phyloP scores from a whole-genome alignment of 176 grass and related monocot species.

The Zoysia japonica region DNA sequence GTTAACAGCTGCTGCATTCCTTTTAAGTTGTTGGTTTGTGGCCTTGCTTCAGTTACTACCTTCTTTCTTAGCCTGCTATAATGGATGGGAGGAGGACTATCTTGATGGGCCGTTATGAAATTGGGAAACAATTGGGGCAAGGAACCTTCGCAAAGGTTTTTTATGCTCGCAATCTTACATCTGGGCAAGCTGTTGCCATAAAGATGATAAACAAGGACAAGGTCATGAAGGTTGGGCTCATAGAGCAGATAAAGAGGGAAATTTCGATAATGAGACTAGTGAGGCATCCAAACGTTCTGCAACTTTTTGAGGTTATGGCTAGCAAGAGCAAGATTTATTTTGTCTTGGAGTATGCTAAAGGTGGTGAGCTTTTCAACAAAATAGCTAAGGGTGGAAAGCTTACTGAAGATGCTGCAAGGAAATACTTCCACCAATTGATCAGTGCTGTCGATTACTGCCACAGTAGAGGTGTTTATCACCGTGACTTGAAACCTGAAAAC shows the following conservation, averaged over 20 bases:
- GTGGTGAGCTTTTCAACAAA: constrained; percentile 93
- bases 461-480: constrained; percentile 84
- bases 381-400: constrained; percentile 69
- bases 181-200: constrained; percentile 76
- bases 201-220: constrained; percentile 97
- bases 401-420: constrained; percentile 62
- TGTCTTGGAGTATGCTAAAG: constrained; percentile 88
- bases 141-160: constrained; percentile 96
- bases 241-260: constrained; percentile 93
- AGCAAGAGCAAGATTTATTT: constrained; percentile 91
- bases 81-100: constrained; percentile 71
- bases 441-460: constrained; percentile 89
- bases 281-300: constrained; percentile 83
- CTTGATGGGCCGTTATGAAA: constrained; percentile 82
- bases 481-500: constrained; percentile 94
- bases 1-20: constrained; percentile 30
- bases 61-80: constrained; percentile 5
- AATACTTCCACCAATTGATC: constrained; percentile 92
- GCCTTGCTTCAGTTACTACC: neutral
- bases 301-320: constrained; percentile 92
- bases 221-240: constrained; percentile 78
- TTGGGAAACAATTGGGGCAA: constrained; percentile 84
- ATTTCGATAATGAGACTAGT: constrained; percentile 92
- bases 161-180: constrained; percentile 77
- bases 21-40: constrained; percentile 11